Evolutionary conservation across 78 protist species (phyloP), one percentile per base, ranked within the genome.

Genomic region (Blattamonas nauphoetae): DNA sequence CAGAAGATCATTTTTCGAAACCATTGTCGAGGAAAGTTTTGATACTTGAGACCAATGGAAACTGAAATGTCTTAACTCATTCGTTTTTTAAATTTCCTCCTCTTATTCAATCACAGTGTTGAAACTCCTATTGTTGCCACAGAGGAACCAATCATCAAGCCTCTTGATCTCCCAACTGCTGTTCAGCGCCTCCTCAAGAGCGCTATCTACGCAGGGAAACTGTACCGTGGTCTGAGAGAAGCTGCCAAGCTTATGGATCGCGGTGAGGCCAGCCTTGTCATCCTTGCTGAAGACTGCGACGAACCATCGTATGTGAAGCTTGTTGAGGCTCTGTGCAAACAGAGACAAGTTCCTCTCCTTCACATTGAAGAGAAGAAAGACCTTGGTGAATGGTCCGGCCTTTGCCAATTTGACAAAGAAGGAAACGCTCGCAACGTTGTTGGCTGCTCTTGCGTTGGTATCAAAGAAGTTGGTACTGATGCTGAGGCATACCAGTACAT

Each of bases 311-410:
- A 95, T 94, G 88, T 85, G 41, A 88, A 91, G 87, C 92, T 97
- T 42, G 91, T 97, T 45, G 94, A 91, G 90, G 97, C 97, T 2
- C 92, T 97, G 41, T 93, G 96, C 97, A 86, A 77, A 1, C 96
- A 94, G 91, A 94, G 90, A 91, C 34, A 34, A 41, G 92, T 95
- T 91, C 87, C 81, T 81, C 83, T 97, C 84, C 80, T 97, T 93
- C 89, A 45, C 86, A 90, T 94, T 11, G 88, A 93, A 1, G 95
- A 93, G 63, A 36, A 55, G 87, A 94, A 94, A 93, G 44, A 90
- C 90, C 92, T 97, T 80, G 99, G 99, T 43, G 96, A 96, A 92
- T 96, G 98, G 98, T 92, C 84, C 33, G 98, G 98, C 86, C 94
- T 96, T 42, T 93, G 96, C 95, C 94, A 95, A 93, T 45, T 95